Conservation (phyloP, 768 basidiomycete genomes). For the Pseudohyphozyma bogoriensis region DNA sequence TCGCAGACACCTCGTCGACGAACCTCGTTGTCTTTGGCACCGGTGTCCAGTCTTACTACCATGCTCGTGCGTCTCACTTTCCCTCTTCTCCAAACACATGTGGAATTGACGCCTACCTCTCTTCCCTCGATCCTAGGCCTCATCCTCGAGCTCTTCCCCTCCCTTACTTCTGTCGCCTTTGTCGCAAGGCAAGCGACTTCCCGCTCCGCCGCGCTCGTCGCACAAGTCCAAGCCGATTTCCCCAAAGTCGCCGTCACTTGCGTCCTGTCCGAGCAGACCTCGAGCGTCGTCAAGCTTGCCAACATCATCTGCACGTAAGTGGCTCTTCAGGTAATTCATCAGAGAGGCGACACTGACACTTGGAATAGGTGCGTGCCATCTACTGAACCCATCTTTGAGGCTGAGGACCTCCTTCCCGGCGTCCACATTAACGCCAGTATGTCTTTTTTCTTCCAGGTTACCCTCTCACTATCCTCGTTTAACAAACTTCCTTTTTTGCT, state of each 20-base stretch:
- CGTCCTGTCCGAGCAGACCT: neutral
- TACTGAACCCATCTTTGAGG: constrained; percentile 26
- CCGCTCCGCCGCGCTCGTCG: constrained; percentile 9
- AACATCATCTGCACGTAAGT: constrained; percentile 35
- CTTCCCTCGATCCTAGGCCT: no score
- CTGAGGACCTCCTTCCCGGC: constrained; percentile 2
- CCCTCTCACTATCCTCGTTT: neutral
- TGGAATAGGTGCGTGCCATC: constrained; percentile 30
- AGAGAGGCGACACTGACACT: no score
- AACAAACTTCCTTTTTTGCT: neutral
- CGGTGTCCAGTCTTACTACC: constrained; percentile 25
- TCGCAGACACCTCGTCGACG: neutral
- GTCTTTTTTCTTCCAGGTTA: neutral
- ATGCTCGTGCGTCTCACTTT: constrained; percentile 6
- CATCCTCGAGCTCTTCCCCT: constrained; percentile 26
- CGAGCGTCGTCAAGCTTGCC: constrained; percentile 15
- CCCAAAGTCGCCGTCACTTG: constrained; percentile 3
- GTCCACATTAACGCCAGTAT: constrained; percentile 31
- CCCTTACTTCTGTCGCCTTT: constrained; percentile 7
- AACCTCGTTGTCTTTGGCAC: constrained; percentile 25
- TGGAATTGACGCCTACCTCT: no score
- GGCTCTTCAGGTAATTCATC: neutral
- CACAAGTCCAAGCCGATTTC: neutral
- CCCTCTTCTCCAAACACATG: neutral
- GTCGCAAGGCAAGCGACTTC: constrained; percentile 4